These are phyloP conservation scores for Pythium phragmiticola DNA, from an alignment of 352 stramenopile genomes.

Conservation along the genomic window DNA sequence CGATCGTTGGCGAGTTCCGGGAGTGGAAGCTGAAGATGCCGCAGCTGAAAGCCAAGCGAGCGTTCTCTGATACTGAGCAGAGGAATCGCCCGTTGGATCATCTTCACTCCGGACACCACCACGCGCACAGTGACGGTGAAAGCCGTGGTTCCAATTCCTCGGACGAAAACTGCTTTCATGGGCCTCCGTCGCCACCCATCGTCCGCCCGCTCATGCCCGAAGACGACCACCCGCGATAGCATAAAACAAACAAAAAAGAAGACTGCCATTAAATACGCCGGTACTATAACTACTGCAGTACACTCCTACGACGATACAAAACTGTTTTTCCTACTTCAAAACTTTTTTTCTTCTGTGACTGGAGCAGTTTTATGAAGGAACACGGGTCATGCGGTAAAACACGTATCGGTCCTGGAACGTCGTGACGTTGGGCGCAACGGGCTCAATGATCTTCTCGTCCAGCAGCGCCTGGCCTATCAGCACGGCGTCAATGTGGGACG, in stretches of 20 bases:
- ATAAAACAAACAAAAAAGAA: slow-evolving; percentile 7
- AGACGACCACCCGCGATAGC: slow-evolving; percentile 21
- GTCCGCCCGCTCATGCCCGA: slow-evolving; percentile 23
- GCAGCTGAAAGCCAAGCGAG: slow-evolving; percentile 5
- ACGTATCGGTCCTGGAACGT: slow-evolving; percentile 88
- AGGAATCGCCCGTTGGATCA: slow-evolving; percentile 9
- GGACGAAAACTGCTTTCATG: slow-evolving; percentile 21
- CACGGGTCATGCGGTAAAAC: slow-evolving; percentile 75
- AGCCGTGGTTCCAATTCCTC: slow-evolving; percentile 24
- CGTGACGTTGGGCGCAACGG: slow-evolving; percentile 63
- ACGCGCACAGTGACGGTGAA: slow-evolving; percentile 32
- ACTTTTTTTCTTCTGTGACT: not conserved
- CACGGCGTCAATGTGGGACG: slow-evolving; percentile 73
- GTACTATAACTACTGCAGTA: slow-evolving; percentile 10
- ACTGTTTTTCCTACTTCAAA: not conserved
- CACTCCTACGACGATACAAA: slow-evolving; percentile 8
- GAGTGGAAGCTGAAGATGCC: slow-evolving; percentile 8
- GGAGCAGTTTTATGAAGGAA: slow-evolving; percentile 19
- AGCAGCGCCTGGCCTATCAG: slow-evolving; percentile 77
- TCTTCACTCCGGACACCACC: not conserved
- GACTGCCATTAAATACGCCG: slow-evolving; percentile 28
- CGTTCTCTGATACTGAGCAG: slow-evolving; percentile 15
- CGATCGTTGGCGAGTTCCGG: not conserved
- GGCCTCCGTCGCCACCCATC: slow-evolving; percentile 7
- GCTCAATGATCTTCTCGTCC: slow-evolving; percentile 78